Conservation (phyloP, 331 rosid species). For the Rhamnella rubrinervis region DNA sequence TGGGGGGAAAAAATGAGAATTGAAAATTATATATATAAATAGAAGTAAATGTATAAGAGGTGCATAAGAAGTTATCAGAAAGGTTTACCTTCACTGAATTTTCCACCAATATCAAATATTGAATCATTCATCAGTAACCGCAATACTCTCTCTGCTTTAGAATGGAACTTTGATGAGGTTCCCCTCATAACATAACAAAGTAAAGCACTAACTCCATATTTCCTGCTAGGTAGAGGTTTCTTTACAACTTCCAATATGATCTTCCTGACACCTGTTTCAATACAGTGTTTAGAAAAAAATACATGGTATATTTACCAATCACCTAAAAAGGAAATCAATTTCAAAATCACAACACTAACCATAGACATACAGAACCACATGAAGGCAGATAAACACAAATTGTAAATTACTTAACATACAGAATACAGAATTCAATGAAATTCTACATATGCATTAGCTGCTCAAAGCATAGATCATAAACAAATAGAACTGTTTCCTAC, state of each 20-base stretch:
- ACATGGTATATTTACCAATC: background rate
- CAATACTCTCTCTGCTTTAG: constrained; percentile 74
- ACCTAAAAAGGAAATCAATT: background rate
- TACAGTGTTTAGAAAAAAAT: background rate
- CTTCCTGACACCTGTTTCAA: constrained; percentile 39
- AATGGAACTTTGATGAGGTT: constrained; percentile 76
- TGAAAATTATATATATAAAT: background rate
- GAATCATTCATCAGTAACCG: constrained; percentile 49
- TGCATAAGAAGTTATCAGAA: constrained; percentile 14
- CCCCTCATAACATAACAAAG: constrained; percentile 68
- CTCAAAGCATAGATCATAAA: too few species aligned
- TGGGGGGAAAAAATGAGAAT: too few species aligned
- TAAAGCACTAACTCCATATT: constrained; percentile 60
- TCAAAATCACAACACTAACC: background rate
- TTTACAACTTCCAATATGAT: constrained; percentile 57
- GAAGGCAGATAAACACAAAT: too few species aligned
- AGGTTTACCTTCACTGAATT: constrained; percentile 50
- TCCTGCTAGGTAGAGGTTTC: constrained; percentile 52
- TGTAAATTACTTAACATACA: too few species aligned
- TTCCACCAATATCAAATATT: constrained; percentile 38
- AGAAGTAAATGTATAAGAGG: background rate
- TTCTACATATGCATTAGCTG: too few species aligned
- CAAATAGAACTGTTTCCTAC: too few species aligned
- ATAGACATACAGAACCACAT: background rate
- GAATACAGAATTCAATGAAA: too few species aligned